phyloP scores from a whole-genome alignment of 106 monocot genomes.

The Acorus gramineus region DNA sequence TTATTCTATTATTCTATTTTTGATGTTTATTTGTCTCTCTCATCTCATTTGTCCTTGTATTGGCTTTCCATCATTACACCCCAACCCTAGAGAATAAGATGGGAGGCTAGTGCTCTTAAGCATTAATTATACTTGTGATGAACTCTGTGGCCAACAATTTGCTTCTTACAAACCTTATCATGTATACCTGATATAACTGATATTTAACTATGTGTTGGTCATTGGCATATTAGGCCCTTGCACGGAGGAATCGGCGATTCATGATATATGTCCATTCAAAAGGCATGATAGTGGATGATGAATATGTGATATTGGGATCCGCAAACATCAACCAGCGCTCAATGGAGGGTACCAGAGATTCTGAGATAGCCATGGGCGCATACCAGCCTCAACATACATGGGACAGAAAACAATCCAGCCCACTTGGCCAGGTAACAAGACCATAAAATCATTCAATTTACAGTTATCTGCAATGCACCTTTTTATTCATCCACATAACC shows the following conservation, averaged over 20 bases:
- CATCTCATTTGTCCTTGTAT: background rate
- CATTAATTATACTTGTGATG: no score
- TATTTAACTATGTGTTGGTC: background rate
- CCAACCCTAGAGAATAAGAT: no score
- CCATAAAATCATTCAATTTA: background rate
- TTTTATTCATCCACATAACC: background rate
- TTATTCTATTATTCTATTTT: background rate
- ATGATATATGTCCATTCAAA: slow-evolving; percentile 99
- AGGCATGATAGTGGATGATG: slow-evolving; percentile 98
- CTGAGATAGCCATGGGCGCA: slow-evolving; percentile 93
- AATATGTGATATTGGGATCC: slow-evolving; percentile 87
- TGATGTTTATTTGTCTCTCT: background rate
- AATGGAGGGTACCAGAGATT: slow-evolving; percentile 88
- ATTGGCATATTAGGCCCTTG: slow-evolving; percentile 37
- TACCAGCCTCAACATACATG: slow-evolving; percentile 91
- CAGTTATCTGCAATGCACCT: background rate
- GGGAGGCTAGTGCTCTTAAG: no score
- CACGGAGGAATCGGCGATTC: slow-evolving; percentile 67
- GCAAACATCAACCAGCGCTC: slow-evolving; percentile 97
- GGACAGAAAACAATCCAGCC: slow-evolving; percentile 47
- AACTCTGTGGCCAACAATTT: no score
- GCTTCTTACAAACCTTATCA: background rate
- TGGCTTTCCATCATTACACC: no score
- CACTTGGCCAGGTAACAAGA: slow-evolving; percentile 61
- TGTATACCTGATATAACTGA: background rate